Base-by-base conservation (phyloP, 1,284 basidiomycete genomes). In the Sporisorium sorghi region DNA sequence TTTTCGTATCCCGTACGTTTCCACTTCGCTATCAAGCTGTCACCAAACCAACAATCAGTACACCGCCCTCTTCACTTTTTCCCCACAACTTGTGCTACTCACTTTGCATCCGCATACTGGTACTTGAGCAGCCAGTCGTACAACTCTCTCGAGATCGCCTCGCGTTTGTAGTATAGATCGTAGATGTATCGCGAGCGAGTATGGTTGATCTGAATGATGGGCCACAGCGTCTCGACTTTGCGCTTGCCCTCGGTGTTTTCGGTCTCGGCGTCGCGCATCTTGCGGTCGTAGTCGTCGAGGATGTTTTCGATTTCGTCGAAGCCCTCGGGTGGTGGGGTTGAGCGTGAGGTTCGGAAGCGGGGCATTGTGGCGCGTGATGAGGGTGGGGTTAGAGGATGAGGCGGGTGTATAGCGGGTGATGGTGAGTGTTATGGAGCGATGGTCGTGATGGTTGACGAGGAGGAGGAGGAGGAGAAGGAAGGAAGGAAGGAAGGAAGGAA, bases 61-160 rank as follows among this genome's bases (percentile, higher is more conserved):
- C n/a, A n/a, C 15, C 15, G 3, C 23, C 39, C n/a, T 9, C 14
- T 40, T n/a, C 49, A 8, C 24, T 17, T 33, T n/a, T n/a, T n/a
- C n/a, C n/a, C n/a, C n/a, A 14, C 0, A 24, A 26, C 1, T 7
- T 50, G 40, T 51, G 19, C 24, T 42, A 77, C 93, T 85, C 84
- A 97, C 96, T 97, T 97, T 49, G 92, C 91, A 85, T 99, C 97
- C 12, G 93, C 97, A 85, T 98, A 99, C 14, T 93, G 93, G 85
- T 99, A 92, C 87, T 98, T 98, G 82, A 99, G 85, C 63, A 99
- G 86, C 97, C 97, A 99, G 86, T 99, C 96, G 85, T 99, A 99
- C 52, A 99, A 87, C 85, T 97, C 93, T 81, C 89, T 90, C 76
- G 90, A 92, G 82, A 99, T 94, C 15, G 94, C 93, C 86, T 99